phyloP scores from a whole-genome alignment of 2,329 filamentous ascomycete genomes.

The Nannizziopsis barbatae region DNA sequence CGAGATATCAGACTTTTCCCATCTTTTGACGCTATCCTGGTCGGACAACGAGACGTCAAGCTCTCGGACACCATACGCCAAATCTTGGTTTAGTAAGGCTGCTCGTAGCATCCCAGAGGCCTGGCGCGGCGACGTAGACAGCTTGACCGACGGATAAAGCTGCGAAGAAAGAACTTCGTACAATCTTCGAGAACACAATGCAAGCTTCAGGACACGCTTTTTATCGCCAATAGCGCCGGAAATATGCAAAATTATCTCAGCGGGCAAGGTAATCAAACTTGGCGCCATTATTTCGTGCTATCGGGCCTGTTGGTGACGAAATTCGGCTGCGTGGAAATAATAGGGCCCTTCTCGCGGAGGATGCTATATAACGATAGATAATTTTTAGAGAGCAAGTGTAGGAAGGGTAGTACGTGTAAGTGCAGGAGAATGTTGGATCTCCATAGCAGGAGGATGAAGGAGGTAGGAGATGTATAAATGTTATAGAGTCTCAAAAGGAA shows the following conservation, averaged over 20 bases:
- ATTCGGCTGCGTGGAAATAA: no score
- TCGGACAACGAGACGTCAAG: background rate
- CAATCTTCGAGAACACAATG: conserved; percentile 7
- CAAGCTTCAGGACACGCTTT: background rate
- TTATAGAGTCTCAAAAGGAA: no score
- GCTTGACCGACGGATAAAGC: conserved; percentile 1
- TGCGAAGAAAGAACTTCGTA: conserved; percentile 5
- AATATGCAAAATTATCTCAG: conserved; percentile 7
- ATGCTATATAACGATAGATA: background rate
- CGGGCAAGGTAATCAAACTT: conserved; percentile 2
- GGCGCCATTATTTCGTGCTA: background rate
- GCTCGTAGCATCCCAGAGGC: conserved; percentile 1
- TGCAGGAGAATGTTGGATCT: no score
- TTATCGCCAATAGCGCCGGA: background rate
- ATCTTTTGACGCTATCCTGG: background rate
- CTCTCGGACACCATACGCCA: conserved; percentile 1
- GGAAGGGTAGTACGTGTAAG: no score
- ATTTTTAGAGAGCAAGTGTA: no score
- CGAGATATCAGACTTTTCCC: background rate
- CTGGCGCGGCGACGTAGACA: background rate
- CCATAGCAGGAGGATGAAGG: no score
- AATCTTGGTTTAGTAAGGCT: conserved; percentile 2
- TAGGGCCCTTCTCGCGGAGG: no score
- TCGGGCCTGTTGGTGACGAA: background rate
- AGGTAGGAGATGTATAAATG: no score